Conservation (phyloP, 495 filamentous ascomycete species). For the Penicillium roqueforti region DNA sequence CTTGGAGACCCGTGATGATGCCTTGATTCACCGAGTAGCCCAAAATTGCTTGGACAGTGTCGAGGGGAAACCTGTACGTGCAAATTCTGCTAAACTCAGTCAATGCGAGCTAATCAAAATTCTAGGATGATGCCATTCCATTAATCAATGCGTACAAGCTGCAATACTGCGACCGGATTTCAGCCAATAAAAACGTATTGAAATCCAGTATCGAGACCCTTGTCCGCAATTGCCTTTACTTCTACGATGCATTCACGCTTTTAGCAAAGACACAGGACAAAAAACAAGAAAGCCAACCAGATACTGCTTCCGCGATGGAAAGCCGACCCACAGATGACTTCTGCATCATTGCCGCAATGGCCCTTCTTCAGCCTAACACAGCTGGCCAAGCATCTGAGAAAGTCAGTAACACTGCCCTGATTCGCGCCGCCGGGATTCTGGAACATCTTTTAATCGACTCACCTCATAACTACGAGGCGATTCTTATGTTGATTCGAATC, state of each 20-base stretch:
- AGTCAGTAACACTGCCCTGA: constrained; percentile 36
- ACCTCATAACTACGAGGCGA: constrained; percentile 55
- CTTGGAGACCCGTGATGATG: constrained; percentile 34
- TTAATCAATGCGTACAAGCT: constrained; percentile 54
- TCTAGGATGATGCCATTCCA: constrained; percentile 26
- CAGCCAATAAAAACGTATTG: constrained; percentile 36
- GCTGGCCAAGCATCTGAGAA: constrained; percentile 15
- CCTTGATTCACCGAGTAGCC: constrained; percentile 26
- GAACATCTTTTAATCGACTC: constrained; percentile 48
- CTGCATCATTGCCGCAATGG: constrained; percentile 54
- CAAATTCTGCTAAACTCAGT: background rate
- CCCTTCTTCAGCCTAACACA: constrained; percentile 41
- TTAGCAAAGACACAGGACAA: constrained; percentile 8
- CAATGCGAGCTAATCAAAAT: constrained; percentile 4
- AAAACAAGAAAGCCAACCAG: constrained; percentile 2
- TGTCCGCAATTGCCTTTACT: constrained; percentile 42
- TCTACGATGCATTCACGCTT: constrained; percentile 33
- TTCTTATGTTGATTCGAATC: constrained; percentile 51
- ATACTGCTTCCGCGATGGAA: constrained; percentile 41
- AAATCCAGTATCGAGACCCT: constrained; percentile 40
- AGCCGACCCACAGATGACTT: constrained; percentile 56
- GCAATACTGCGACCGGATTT: constrained; percentile 50
- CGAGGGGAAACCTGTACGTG: constrained; percentile 33
- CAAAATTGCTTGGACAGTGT: constrained; percentile 14
- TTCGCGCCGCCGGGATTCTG: constrained; percentile 50